phyloP scores from a whole-genome alignment of 805 yeast genomes.

The Candida stauntonica region DNA sequence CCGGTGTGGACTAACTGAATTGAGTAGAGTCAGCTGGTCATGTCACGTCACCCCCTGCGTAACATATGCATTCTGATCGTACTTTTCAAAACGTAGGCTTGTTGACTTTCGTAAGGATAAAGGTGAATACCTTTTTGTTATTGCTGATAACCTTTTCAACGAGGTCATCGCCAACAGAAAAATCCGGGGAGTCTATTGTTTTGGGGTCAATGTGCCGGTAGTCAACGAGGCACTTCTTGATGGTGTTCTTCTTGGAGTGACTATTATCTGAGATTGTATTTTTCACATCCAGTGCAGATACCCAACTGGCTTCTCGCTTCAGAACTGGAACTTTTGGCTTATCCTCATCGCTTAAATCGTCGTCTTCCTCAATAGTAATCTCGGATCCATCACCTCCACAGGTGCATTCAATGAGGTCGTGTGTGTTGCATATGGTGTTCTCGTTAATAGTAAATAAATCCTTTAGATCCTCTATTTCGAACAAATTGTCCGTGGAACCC shows the following conservation, averaged over 20 bases:
- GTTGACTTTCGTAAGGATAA: slow-evolving; percentile 37
- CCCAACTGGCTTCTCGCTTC: slow-evolving; percentile 18
- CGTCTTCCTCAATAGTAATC: slow-evolving; percentile 15
- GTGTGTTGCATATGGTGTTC: slow-evolving; percentile 61
- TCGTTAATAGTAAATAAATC: slow-evolving; percentile 64
- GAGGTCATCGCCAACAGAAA: slow-evolving; percentile 30
- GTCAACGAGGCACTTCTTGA: slow-evolving; percentile 55
- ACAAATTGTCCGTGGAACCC: slow-evolving; percentile 56
- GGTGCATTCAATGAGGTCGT: slow-evolving; percentile 64
- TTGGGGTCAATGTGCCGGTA: slow-evolving; percentile 63
- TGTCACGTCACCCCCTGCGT: no score
- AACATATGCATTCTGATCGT: no score
- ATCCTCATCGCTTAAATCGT: slow-evolving; percentile 23
- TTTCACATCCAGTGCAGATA: slow-evolving; percentile 21
- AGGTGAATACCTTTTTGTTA: slow-evolving; percentile 32
- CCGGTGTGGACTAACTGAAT: no score
- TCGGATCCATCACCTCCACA: slow-evolving; percentile 55
- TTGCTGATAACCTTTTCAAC: slow-evolving; percentile 28
- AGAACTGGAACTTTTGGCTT: slow-evolving; percentile 8
- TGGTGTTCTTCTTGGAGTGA: slow-evolving; percentile 35
- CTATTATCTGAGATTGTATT: slow-evolving; percentile 2
- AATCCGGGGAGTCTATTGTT: slow-evolving; percentile 6
- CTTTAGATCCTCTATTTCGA: slow-evolving; percentile 61
- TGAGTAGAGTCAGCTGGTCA: no score
- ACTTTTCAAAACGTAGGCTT: slow-evolving; percentile 24